A percentile compares a stretch with the other conserved stretches of the same genome.
Conservation (phyloP, 23 red algal species). For the Agarophyton chilense region DNA sequence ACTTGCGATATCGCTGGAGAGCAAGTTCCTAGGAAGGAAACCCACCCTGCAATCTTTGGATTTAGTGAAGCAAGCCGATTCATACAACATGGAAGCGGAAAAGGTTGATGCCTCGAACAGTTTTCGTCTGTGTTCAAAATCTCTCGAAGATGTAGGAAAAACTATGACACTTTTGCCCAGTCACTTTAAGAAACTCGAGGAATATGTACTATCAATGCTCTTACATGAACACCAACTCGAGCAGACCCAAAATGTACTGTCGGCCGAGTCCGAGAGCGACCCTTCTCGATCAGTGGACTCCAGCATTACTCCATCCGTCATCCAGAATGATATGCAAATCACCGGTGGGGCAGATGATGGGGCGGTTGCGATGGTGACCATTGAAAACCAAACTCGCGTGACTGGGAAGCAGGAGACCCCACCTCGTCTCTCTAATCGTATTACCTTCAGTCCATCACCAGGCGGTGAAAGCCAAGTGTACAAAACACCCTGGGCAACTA, state of each 20-base stretch:
- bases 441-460: neutral
- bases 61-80: neutral
- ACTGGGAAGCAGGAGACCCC: neutral
- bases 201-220: neutral
- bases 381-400: neutral
- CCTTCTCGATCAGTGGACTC: neutral
- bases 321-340: neutral
- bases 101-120: neutral
- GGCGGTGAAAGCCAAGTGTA: neutral
- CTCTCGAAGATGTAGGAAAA: slow-evolving; percentile 11
- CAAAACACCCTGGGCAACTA: neutral
- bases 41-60: neutral
- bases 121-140: neutral
- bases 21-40: neutral
- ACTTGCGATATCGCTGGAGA: neutral
- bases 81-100: neutral
- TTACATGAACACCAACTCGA: neutral
- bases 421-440: neutral
- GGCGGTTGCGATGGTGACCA: neutral
- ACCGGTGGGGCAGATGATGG: neutral
- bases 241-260: neutral
- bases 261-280: neutral
- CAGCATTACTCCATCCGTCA: neutral
- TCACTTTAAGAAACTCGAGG: neutral
- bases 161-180: neutral